A percentile compares a stretch with the other conserved stretches of the same genome.
phyloP scores from a whole-genome alignment of 352 stramenopile species.

The Phytophthora fragariae region DNA sequence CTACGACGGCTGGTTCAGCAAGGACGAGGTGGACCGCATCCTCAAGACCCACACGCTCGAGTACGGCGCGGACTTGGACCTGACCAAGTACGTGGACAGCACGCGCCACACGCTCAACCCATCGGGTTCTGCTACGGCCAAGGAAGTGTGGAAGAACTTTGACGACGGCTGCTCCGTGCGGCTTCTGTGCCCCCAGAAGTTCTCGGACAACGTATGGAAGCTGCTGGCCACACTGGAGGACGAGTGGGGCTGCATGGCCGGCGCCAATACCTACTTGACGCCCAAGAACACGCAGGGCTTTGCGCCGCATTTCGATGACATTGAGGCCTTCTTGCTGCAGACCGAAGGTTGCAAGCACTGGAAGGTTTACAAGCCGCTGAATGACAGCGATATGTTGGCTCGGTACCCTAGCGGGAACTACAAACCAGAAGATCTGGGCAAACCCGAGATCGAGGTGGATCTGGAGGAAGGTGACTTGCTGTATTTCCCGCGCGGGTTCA shows the following conservation, averaged over 20 bases:
- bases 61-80: conserved; percentile 85
- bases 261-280: conserved; percentile 95
- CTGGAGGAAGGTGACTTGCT: conserved; percentile 89
- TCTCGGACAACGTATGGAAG: conserved; percentile 85
- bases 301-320: conserved; percentile 98
- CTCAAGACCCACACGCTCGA: conserved; percentile 78
- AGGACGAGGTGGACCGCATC: conserved; percentile 76
- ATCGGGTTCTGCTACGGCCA: conserved; percentile 56
- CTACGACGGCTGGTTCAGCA: conserved; percentile 87
- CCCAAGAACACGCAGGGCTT: conserved; percentile 94
- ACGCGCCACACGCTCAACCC: conserved; percentile 78
- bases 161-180: conserved; percentile 91
- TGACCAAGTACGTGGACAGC: conserved; percentile 91
- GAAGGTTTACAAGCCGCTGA: conserved; percentile 88
- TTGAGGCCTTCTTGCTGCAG: conserved; percentile 96
- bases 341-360: conserved; percentile 94
- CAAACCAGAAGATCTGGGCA: conserved; percentile 73
- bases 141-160: conserved; percentile 85
- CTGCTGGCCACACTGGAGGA: conserved; percentile 94
- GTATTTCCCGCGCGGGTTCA: conserved; percentile 93
- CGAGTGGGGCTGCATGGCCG: conserved; percentile 95
- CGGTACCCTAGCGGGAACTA: conserved; percentile 83
- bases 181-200: conserved; percentile 95
- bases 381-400: conserved; percentile 63
- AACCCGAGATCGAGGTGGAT: conserved; percentile 81